Percentiles rank a stretch among this genome's conserved stretches.
phyloP scores from a whole-genome alignment of 1,284 basidiomycete genomes.

The Kwoniella shivajii region DNA sequence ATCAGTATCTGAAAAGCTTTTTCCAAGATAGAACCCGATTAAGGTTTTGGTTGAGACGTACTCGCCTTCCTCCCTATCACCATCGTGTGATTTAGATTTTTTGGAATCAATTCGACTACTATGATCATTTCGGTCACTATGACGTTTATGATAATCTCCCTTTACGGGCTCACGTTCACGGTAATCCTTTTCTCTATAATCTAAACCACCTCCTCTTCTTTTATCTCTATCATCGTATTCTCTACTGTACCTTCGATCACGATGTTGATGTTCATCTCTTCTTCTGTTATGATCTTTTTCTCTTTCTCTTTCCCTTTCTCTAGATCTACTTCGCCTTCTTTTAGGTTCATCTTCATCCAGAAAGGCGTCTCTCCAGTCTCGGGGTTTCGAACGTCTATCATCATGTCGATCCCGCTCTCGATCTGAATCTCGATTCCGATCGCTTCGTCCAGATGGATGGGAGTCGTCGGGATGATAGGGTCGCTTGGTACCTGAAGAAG shows the following conservation, averaged over 20 bases:
- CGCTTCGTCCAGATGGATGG: conserved; percentile 35
- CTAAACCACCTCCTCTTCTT: conserved; percentile 21
- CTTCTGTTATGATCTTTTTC: conserved; percentile 15
- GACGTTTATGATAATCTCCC: conserved; percentile 28
- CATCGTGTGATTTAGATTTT: conserved; percentile 4
- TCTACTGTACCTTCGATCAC: conserved; percentile 12
- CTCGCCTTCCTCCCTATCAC: conserved; percentile 46
- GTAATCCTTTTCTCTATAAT: conserved; percentile 20
- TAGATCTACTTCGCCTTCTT: conserved; percentile 44
- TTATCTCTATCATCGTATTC: conserved; percentile 17
- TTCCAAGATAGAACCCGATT: not conserved
- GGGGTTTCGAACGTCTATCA: conserved; percentile 62
- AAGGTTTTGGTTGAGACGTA: conserved; percentile 26
- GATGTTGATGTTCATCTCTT: conserved; percentile 12
- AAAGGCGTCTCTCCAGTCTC: conserved; percentile 76
- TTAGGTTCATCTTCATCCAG: conserved; percentile 53
- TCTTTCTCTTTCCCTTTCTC: conserved; percentile 24
- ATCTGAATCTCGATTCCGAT: conserved; percentile 6
- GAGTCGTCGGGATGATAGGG: conserved; percentile 44
- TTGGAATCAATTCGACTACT: conserved; percentile 34
- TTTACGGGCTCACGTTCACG: conserved; percentile 40
- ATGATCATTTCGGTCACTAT: conserved; percentile 39
- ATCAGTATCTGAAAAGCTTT: conserved; percentile 15
- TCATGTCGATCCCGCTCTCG: conserved; percentile 10
- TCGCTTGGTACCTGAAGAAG: conserved; percentile 37